These are phyloP conservation scores for Vigna hirtella DNA, from an alignment of 306 rosid genomes.

Conservation along the genomic window DNA sequence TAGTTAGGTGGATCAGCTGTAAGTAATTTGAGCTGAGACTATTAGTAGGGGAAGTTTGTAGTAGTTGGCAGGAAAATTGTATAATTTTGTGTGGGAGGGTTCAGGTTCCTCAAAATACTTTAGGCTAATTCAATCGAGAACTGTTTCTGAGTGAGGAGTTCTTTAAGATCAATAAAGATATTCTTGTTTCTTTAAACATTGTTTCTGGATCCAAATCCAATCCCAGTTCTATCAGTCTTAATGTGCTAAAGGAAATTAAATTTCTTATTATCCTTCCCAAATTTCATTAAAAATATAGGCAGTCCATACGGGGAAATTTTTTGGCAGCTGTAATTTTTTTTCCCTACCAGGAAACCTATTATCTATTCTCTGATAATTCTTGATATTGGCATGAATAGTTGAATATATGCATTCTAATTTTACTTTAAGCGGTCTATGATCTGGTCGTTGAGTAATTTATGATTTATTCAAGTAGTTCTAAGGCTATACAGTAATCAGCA, in stretches of 20 bases:
- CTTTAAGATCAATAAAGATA: too few species aligned
- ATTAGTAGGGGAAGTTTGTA: too few species aligned
- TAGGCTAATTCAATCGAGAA: too few species aligned
- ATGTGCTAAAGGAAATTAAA: slow-evolving; percentile 24
- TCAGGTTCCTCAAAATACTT: too few species aligned
- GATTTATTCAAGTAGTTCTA: not conserved
- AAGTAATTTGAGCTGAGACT: too few species aligned
- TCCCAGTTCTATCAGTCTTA: not conserved
- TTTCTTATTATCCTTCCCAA: not conserved
- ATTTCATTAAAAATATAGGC: slow-evolving; percentile 11
- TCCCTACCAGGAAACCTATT: not conserved
- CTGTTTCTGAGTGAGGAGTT: too few species aligned
- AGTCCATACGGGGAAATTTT: not conserved
- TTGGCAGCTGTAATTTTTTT: slow-evolving; percentile 18
- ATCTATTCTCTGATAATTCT: slow-evolving; percentile 4
- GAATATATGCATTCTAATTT: slow-evolving; percentile 16
- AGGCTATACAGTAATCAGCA: slow-evolving; percentile 14
- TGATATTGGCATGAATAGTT: not conserved
- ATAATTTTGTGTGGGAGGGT: too few species aligned
- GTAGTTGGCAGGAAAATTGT: too few species aligned
- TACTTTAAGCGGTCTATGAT: not conserved
- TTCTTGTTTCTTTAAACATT: too few species aligned
- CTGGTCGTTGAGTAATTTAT: not conserved
- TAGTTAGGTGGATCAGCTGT: too few species aligned
- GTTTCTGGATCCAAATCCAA: too few species aligned